phyloP scores from a whole-genome alignment of 2,329 filamentous ascomycete species.

The Penicillium glabrum region DNA sequence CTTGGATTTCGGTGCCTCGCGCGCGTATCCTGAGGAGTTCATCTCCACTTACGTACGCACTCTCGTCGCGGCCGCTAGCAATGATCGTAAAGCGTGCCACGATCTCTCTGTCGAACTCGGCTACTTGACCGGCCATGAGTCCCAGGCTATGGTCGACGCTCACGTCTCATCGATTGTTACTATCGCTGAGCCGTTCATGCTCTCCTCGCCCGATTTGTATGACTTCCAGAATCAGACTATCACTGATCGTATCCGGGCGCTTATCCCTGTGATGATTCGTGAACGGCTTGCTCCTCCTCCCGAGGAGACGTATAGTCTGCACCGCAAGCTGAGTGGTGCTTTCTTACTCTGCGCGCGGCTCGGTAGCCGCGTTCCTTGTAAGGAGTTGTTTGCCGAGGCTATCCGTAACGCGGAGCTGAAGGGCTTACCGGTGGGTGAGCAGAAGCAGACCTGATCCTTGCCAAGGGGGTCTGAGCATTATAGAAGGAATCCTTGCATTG shows the following conservation, averaged over 20 bases:
- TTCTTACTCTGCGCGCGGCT: slow-evolving; percentile 88
- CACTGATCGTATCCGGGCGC: slow-evolving; percentile 81
- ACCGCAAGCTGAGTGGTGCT: slow-evolving; percentile 91
- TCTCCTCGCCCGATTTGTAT: slow-evolving; percentile 75
- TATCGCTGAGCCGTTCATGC: slow-evolving; percentile 85
- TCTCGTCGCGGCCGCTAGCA: slow-evolving; percentile 73
- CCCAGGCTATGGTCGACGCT: slow-evolving; percentile 80
- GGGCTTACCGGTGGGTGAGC: slow-evolving; percentile 13
- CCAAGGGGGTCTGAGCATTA: not conserved
- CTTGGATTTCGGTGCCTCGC: slow-evolving; percentile 90
- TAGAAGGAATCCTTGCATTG: not conserved
- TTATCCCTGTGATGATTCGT: slow-evolving; percentile 90
- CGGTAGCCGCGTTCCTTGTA: slow-evolving; percentile 78
- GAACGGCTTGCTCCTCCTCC: slow-evolving; percentile 88
- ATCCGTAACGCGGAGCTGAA: slow-evolving; percentile 27
- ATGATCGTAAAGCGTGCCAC: slow-evolving; percentile 64
- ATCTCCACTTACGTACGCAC: slow-evolving; percentile 77
- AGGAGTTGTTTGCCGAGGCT: slow-evolving; percentile 66
- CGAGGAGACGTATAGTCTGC: slow-evolving; percentile 94
- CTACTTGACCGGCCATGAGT: slow-evolving; percentile 90
- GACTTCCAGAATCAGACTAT: slow-evolving; percentile 95
- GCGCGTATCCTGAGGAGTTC: slow-evolving; percentile 80
- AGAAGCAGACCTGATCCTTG: not conserved
- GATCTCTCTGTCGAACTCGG: slow-evolving; percentile 74
- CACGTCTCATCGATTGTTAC: slow-evolving; percentile 87